Conservation (phyloP, 1,139 yeast genomes). For the Spencermartinsiella ligniputridi region DNA sequence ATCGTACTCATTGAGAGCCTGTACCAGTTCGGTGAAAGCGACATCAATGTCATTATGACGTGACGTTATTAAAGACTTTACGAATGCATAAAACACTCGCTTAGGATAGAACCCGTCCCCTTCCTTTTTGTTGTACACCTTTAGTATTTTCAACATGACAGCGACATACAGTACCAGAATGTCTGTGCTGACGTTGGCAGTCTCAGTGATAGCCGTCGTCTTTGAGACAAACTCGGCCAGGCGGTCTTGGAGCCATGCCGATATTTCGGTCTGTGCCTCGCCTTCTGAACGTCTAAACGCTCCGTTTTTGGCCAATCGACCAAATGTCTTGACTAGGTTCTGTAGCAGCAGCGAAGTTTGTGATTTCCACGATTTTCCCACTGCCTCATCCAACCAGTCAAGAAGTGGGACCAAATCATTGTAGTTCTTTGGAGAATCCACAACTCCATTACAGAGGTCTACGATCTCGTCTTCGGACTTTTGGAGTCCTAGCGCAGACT, state of each 20-base stretch:
- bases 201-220: conserved; percentile 32
- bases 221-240: conserved; percentile 51
- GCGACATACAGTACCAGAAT: conserved; percentile 62
- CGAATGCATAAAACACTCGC: conserved; percentile 46
- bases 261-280: conserved; percentile 37
- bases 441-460: conserved; percentile 19
- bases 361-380: conserved; percentile 23
- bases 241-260: conserved; percentile 55
- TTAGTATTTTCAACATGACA: conserved; percentile 55
- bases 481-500: not conserved
- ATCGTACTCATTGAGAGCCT: conserved; percentile 44
- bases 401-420: conserved; percentile 50
- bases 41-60: conserved; percentile 51
- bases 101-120: conserved; percentile 62
- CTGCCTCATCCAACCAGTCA: conserved; percentile 36
- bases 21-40: conserved; percentile 53
- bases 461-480: not conserved
- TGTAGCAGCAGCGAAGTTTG: conserved; percentile 37
- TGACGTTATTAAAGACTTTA: conserved; percentile 41
- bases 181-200: conserved; percentile 41
- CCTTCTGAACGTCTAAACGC: conserved; percentile 40
- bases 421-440: conserved; percentile 43
- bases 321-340: conserved; percentile 54
- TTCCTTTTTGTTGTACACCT: conserved; percentile 50
- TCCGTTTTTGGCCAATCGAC: conserved; percentile 48